Percentiles rank a stretch among this genome's conserved stretches.
Conservation (phyloP, 2,329 filamentous ascomycete species). For the Fusarium camptoceras region DNA sequence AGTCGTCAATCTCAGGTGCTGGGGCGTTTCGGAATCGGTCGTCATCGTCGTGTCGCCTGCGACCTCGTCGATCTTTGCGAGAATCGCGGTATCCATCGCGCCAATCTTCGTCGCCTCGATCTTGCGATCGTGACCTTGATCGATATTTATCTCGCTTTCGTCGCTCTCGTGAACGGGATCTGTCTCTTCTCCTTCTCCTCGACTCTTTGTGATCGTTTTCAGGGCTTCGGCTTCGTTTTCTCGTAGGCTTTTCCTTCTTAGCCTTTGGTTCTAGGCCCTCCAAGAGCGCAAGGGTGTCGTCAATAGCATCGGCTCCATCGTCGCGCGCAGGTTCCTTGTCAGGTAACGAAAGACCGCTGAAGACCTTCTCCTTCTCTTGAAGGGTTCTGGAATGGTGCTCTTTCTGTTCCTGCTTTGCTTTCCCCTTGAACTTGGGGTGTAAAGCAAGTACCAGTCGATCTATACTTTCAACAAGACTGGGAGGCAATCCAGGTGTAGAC, state of each 20-base stretch:
- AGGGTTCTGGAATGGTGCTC: constrained; percentile 58
- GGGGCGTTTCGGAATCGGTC: constrained; percentile 75
- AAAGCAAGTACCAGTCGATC: constrained; percentile 89
- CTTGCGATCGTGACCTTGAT: constrained; percentile 55
- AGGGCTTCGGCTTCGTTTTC: constrained; percentile 71
- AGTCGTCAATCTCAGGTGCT: constrained; percentile 81
- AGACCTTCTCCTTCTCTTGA: constrained; percentile 85
- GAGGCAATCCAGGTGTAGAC: constrained; percentile 77
- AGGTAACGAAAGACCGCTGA: constrained; percentile 87
- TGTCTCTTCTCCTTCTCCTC: constrained; percentile 55
- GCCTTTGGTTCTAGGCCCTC: constrained; percentile 82
- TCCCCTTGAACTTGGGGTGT: constrained; percentile 87
- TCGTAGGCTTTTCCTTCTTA: constrained; percentile 60
- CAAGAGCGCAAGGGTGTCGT: constrained; percentile 93
- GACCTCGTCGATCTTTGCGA: constrained; percentile 51
- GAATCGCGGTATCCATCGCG: constrained; percentile 50
- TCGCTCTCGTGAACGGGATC: constrained; percentile 59
- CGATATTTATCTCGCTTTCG: constrained; percentile 51
- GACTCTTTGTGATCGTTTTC: constrained; percentile 60
- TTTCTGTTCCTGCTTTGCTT: constrained; percentile 56
- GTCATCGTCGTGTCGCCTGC: constrained; percentile 60
- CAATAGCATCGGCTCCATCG: constrained; percentile 73
- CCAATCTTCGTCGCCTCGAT: constrained; percentile 61
- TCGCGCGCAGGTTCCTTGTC: constrained; percentile 70
- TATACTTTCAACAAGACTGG: constrained; percentile 89